Evolutionary conservation across 768 basidiomycete species (phyloP), one percentile per base, ranked within the genome.

Genomic region (Tremella mesenterica): DNA sequence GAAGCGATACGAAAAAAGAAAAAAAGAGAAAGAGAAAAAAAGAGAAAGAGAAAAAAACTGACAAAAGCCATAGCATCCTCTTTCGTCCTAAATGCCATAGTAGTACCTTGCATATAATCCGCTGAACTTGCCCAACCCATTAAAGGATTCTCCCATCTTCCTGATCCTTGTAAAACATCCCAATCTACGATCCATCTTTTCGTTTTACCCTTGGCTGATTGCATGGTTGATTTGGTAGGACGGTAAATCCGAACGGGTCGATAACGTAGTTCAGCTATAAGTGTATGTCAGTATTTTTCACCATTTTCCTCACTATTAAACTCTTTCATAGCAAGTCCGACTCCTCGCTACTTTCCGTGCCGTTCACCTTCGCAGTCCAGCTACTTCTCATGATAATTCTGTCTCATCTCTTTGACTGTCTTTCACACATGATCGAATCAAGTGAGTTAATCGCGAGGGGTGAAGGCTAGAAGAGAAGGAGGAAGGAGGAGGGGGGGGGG

Each of bases 101-200:
- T 82, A 3, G 87, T 87, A 18, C 86, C 89, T 71, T 96, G 91
- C 85, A 93, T 86, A 74, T 95, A 96, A 74, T 96, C 91, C 53
- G 89, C 91, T 86, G 89, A 90, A 77, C 85, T 87, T 0, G 91
- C 92, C 79, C 81, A 99, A 39, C 93, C 93, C 88, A 97, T 99
- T 61, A 99, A 73, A 3, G 89, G 88, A 69, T 97, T 99, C 79
- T 96, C 91, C 93, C 93, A 99, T 48, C 93, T 80, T 12, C 88
- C 90, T 26, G 81, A 83, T 29, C 92, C 89, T 53, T 81, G 82
- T n/a, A 96, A 77, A 52, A 83, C 83, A 65, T 97, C 93, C 78
- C 84, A 97, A 74, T 97, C 93, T 66, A 99, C 82, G 59, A 88
- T 79, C 93, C 93, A 99, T 63, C 85, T 83, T 60, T 85, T 81